Conservation (phyloP, 306 rosid genomes). For the Spatholobus suberectus region DNA sequence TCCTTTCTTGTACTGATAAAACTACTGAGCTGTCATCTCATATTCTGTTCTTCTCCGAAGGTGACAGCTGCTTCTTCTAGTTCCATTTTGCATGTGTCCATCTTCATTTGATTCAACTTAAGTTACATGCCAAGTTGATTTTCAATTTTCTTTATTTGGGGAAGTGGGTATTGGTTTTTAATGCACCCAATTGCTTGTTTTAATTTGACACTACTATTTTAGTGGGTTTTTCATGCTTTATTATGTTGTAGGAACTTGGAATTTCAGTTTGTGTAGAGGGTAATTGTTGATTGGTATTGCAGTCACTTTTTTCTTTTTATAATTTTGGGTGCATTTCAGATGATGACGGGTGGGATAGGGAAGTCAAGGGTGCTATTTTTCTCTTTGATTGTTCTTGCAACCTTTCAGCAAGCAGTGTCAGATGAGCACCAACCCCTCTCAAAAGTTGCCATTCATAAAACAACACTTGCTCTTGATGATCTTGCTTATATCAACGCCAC, state of each 20-base stretch:
- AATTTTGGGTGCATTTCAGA: constrained; percentile 35
- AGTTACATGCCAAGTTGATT: not conserved
- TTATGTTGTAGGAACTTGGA: not conserved
- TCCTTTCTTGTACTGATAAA: not conserved
- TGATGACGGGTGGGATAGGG: constrained; percentile 44
- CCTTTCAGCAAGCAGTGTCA: constrained; percentile 54
- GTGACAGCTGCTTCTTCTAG: constrained; percentile 2
- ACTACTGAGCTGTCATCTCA: not conserved
- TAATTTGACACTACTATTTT: not conserved
- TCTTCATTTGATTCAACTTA: not conserved
- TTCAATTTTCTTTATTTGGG: not conserved
- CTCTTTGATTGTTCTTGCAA: constrained; percentile 46
- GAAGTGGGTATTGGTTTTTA: constrained; percentile 10
- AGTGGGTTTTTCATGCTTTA: not conserved
- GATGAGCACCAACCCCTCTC: constrained; percentile 80
- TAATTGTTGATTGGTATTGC: not conserved
- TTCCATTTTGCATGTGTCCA: not conserved
- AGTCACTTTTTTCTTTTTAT: not conserved
- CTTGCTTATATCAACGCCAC: constrained; percentile 66
- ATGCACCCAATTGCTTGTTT: not conserved
- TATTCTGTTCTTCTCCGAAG: constrained; percentile 23
- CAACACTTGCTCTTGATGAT: constrained; percentile 59
- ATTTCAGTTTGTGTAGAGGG: not conserved
- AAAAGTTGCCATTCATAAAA: constrained; percentile 61
- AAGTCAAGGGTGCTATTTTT: constrained; percentile 39